Conservation (phyloP, 129 eudicot species). For the Pseudognaphalium luteoalbum region DNA sequence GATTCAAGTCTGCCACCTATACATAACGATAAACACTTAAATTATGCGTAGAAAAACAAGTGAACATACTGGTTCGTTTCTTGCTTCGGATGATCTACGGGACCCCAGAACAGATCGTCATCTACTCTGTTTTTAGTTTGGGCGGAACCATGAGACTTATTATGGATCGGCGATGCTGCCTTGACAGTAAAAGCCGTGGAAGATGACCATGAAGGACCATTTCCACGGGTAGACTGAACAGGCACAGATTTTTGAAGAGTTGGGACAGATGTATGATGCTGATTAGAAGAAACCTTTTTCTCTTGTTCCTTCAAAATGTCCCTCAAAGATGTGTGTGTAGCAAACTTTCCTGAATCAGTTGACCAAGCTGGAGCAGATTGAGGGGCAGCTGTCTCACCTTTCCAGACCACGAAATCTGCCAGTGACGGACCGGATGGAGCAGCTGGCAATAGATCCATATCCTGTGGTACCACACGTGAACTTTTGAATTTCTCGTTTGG, state of each 20-base stretch:
- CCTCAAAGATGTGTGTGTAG: slow-evolving; percentile 67
- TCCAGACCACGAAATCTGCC: slow-evolving; percentile 95
- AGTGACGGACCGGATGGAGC: slow-evolving; percentile 84
- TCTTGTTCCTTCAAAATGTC: slow-evolving; percentile 88
- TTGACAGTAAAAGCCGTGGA: slow-evolving; percentile 59
- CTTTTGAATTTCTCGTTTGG: slow-evolving; percentile 61
- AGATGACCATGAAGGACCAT: slow-evolving; percentile 55
- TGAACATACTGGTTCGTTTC: slow-evolving; percentile 67
- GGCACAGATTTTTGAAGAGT: slow-evolving; percentile 50
- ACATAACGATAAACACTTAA: background rate
- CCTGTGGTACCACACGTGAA: slow-evolving; percentile 53
- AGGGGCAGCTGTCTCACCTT: slow-evolving; percentile 59
- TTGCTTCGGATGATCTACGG: slow-evolving; percentile 76
- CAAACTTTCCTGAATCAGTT: slow-evolving; percentile 62
- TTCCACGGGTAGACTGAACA: slow-evolving; percentile 49
- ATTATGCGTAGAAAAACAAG: background rate
- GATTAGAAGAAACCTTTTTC: slow-evolving; percentile 47
- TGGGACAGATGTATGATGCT: slow-evolving; percentile 33
- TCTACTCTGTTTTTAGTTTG: slow-evolving; percentile 63
- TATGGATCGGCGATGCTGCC: slow-evolving; percentile 55
- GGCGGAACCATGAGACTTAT: slow-evolving; percentile 38
- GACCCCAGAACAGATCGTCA: slow-evolving; percentile 97
- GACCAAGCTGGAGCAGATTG: slow-evolving; percentile 93
- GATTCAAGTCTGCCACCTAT: background rate
- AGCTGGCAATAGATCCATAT: slow-evolving; percentile 64